Evolutionary conservation across 139 green algal species (phyloP).

Genomic region (Picochlorum sp.): DNA sequence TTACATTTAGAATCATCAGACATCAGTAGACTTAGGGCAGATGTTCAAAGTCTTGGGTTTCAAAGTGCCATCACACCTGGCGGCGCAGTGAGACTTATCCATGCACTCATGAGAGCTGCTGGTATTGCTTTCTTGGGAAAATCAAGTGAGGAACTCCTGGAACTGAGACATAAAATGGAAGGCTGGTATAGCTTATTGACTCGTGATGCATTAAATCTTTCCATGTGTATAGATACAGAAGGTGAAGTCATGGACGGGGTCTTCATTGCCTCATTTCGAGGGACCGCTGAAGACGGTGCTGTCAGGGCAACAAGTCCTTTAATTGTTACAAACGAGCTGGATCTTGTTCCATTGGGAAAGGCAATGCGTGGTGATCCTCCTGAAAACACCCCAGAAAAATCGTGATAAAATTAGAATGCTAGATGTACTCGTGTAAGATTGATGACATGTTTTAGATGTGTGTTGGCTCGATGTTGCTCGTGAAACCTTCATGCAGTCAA

Average conservation of each 20-base stretch:
- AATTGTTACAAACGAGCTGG: slow-evolving; percentile 35
- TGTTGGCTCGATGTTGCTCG: no score
- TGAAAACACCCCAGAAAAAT: background rate
- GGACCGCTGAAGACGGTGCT: slow-evolving; percentile 24
- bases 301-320: slow-evolving; percentile 29
- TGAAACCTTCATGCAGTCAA: no score
- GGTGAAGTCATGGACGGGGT: slow-evolving; percentile 16
- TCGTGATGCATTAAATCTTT: slow-evolving; percentile 45
- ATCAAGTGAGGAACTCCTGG: background rate
- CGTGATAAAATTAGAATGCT: no score
- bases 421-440: no score
- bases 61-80: slow-evolving; percentile 39
- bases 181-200: slow-evolving; percentile 38
- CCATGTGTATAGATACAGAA: slow-evolving; percentile 36
- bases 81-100: slow-evolving; percentile 45
- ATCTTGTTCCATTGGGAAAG: slow-evolving; percentile 30
- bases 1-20: slow-evolving; percentile 58
- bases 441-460: no score
- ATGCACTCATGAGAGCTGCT: slow-evolving; percentile 40
- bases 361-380: slow-evolving; percentile 25
- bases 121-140: slow-evolving; percentile 39
- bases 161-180: slow-evolving; percentile 4
- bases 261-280: slow-evolving; percentile 26
- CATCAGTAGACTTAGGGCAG: slow-evolving; percentile 46
- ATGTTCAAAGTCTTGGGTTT: slow-evolving; percentile 55